phyloP scores from a whole-genome alignment of 768 basidiomycete genomes.

The Leccinum boreale region DNA sequence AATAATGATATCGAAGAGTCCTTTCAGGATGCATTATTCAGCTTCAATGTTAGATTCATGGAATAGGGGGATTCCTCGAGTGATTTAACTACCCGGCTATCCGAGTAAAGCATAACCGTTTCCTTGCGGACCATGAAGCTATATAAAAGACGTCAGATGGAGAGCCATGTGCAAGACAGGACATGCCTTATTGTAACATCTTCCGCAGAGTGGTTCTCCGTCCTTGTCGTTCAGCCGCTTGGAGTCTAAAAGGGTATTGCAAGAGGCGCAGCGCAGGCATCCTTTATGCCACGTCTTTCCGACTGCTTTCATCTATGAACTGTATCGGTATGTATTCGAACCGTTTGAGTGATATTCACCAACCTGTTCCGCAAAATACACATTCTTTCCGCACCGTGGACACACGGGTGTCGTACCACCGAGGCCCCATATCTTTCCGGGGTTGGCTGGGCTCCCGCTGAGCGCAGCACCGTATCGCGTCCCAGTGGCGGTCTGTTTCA shows the following conservation, averaged over 20 bases:
- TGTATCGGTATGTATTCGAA: conserved; percentile 2
- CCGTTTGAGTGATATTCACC: background rate
- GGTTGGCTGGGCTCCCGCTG: conserved; percentile 37
- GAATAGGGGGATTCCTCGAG: background rate
- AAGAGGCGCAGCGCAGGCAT: conserved; percentile 76
- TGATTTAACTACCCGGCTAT: conserved; percentile 41
- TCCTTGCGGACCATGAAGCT: conserved; percentile 75
- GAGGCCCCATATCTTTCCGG: conserved; percentile 49
- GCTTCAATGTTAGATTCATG: conserved; percentile 4
- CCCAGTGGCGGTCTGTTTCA: conserved; percentile 52
- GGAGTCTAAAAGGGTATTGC: conserved; percentile 67
- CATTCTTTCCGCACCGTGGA: conserved; percentile 67
- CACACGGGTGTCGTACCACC: conserved; percentile 57
- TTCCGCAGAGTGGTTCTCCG: conserved; percentile 63
- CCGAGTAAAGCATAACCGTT: conserved; percentile 72
- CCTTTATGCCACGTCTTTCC: conserved; percentile 78
- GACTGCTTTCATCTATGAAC: conserved; percentile 66
- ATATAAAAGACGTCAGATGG: conserved; percentile 2
- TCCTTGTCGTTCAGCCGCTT: conserved; percentile 73
- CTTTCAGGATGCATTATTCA: conserved; percentile 9
- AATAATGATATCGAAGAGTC: conserved; percentile 19
- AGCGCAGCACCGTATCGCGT: conserved; percentile 64
- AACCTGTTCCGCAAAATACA: conserved; percentile 87
- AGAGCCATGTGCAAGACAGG: background rate
- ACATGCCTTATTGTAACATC: conserved; percentile 68